Evolutionary conservation across 2,329 filamentous ascomycete species (phyloP).

Genomic region (Apiospora kogelbergensis): DNA sequence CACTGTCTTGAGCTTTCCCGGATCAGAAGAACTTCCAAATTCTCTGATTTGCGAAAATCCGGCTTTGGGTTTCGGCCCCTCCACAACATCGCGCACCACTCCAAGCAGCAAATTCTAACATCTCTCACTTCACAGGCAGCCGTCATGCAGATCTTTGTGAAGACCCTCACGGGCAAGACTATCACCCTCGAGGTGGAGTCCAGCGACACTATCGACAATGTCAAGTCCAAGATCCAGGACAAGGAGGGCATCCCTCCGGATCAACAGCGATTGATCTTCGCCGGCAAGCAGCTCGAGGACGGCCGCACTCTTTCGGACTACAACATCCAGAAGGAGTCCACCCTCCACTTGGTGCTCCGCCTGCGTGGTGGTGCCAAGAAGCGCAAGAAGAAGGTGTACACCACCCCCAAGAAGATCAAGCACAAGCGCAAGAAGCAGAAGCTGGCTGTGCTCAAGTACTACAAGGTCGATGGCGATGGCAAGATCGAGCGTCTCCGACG

Average conservation of each 20-base stretch:
- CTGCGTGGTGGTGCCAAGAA: constrained; percentile 99
- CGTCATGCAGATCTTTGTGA: constrained; percentile 77
- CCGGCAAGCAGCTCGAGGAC: constrained; percentile 99
- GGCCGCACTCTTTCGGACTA: constrained; percentile 98
- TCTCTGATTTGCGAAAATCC: background rate
- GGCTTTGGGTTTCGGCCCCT: background rate
- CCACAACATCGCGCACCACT: background rate
- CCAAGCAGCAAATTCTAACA: background rate
- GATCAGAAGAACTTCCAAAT: background rate
- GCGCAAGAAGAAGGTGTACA: constrained; percentile 99
- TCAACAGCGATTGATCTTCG: constrained; percentile 99
- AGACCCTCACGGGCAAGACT: constrained; percentile 97
- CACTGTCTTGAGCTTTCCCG: background rate
- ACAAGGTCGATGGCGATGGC: constrained; percentile 99
- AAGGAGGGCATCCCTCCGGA: constrained; percentile 99
- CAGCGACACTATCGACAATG: constrained; percentile 99
- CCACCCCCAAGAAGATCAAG: constrained; percentile 99
- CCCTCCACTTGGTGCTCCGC: constrained; percentile 95
- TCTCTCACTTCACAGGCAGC: constrained; percentile 36
- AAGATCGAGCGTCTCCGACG: constrained; percentile 99
- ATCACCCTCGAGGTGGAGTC: constrained; percentile 99
- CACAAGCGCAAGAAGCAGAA: constrained; percentile 99
- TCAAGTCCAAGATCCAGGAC: constrained; percentile 98
- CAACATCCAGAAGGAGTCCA: constrained; percentile 99
- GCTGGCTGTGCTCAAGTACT: constrained; percentile 99